Evolutionary conservation across 2,329 filamentous ascomycete species (phyloP), one percentile per base, ranked within the genome.

Genomic region (Didymella sp.): DNA sequence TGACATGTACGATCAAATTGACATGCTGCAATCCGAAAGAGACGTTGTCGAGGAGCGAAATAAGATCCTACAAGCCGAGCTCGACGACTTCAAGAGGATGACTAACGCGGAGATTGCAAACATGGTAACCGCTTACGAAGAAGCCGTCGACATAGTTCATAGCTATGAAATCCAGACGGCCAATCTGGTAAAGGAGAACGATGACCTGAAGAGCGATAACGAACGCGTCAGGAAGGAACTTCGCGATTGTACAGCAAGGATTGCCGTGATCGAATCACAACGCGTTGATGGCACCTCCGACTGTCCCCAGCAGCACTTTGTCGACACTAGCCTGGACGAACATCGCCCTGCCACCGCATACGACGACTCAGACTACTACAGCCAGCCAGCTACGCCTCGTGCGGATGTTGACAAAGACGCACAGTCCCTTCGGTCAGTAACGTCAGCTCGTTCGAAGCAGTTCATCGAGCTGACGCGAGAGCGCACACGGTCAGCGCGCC

Each of bases 331-430:
- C 51, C 71, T 75, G 24, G 71, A 75, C 33, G 73, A 74, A 38
- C 69, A 70, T 4, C 63, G 71, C 6, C 71, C 72, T n/a, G 73
- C 73, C n/a, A 75, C 73, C 9, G 71, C 67, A 31, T 67, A 74
- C 42, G 70, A 71, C 35, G 71, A 74, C 45, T 76, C 73, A 17
- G 73, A 76, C 42, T 76, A 76, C 50, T 76, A 73, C 57, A 75
- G 73, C 44, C 73, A 75, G 52, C 69, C 72, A 38, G 65, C 57
- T 7, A 75, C 72, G 22, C 73, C 73, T 33, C 67, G 51, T 5
- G 45, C 30, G 35, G 49, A 46, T 8, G 3, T 25, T 15, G 49
- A 50, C 19, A 31, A 19, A 27, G 50, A 53, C 8, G 24, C 24
- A 5, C 24, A 48, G 6, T 53, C 56, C 17, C 33, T 58, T 13